Base-by-base conservation (phyloP, 805 yeast genomes). In the Candida corydali region DNA sequence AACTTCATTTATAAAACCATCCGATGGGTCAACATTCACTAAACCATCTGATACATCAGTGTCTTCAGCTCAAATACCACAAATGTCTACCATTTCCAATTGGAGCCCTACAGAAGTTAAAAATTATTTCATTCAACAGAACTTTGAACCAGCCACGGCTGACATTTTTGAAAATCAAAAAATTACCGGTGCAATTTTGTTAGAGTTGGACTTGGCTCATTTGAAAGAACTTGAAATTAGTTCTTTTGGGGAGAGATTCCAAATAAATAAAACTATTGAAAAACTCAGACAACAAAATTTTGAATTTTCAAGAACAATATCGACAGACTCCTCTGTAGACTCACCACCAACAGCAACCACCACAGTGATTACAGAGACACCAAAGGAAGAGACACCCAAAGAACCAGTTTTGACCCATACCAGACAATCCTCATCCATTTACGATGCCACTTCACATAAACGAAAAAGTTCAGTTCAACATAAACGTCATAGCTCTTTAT, bases 171-270 rank as follows among this genome's bases (percentile, higher is more conserved):
- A 81, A 5, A 76, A 80, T 48, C 98, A 93, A 60, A 87, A 88
- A 50, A 87, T 93, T 41, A 82, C 89, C 1, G 98, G 98, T 19
- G 65, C 78, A 5, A 91, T 93, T 37, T 61, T 93, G 30, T 68
- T 93, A 36, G 94, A 89, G 59, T 70, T 93, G 43, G 97, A 91
- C 51, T 69, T 91, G 43, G 74, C 86, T 1, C 85, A 85, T 51
- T 70, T 93, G 51, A 93, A 91, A 56, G 99, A 93, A 59, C 67
- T 93, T 40, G 98, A 89, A 39, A 91, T 93, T 36, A 72, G 78
- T 33, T 85, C 95, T 3, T 93, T 93, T 64, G 99, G 99, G 18
- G 89, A 96, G 0, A 74, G 99, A 45, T 93, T 88, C 60, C 96
- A 89, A 57, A 77, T 93, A 32, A 81, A 78, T 59, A 88, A 87